These are phyloP conservation scores for Evansstolkia leycettana DNA, from an alignment of 495 filamentous ascomycete genomes.

Conservation along the genomic window DNA sequence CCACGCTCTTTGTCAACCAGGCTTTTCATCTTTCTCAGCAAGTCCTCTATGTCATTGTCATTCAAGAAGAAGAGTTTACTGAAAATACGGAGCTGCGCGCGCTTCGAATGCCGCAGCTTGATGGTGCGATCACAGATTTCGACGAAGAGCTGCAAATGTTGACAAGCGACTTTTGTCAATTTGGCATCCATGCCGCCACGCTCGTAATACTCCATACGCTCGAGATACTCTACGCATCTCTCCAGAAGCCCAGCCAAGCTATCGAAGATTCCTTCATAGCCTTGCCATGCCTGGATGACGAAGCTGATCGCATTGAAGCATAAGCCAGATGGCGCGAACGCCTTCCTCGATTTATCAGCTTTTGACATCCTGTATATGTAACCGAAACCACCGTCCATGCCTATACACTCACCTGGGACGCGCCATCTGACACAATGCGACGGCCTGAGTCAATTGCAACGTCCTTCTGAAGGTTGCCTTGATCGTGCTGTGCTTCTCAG, in stretches of 20 bases:
- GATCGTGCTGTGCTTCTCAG: conserved; percentile 15
- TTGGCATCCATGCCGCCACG: conserved; percentile 22
- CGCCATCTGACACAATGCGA: conserved; percentile 19
- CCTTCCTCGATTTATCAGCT: conserved; percentile 10
- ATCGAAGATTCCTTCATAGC: conserved; percentile 25
- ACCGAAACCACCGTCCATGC: too few relatives aligned
- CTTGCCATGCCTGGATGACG: conserved; percentile 28
- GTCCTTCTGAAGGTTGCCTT: conserved; percentile 16
- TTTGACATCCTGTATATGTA: background rate
- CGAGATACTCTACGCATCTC: conserved; percentile 22
- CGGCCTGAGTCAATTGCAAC: conserved; percentile 22
- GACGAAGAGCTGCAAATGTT: conserved; percentile 27
- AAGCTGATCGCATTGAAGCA: conserved; percentile 27
- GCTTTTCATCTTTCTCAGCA: conserved; percentile 23
- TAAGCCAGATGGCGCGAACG: conserved; percentile 24
- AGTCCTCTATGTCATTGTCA: conserved; percentile 21
- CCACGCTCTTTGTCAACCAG: conserved; percentile 23
- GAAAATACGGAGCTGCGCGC: conserved; percentile 16
- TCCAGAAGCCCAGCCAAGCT: conserved; percentile 23
- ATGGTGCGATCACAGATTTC: conserved; percentile 28
- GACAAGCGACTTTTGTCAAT: conserved; percentile 23
- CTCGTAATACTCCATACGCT: conserved; percentile 21
- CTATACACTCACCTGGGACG: conserved; percentile 15
- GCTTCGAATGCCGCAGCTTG: conserved; percentile 19
- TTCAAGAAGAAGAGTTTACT: conserved; percentile 24